These are phyloP conservation scores for Solanum virginianum DNA, from an alignment of 257 asterid species.

Conservation along the genomic window DNA sequence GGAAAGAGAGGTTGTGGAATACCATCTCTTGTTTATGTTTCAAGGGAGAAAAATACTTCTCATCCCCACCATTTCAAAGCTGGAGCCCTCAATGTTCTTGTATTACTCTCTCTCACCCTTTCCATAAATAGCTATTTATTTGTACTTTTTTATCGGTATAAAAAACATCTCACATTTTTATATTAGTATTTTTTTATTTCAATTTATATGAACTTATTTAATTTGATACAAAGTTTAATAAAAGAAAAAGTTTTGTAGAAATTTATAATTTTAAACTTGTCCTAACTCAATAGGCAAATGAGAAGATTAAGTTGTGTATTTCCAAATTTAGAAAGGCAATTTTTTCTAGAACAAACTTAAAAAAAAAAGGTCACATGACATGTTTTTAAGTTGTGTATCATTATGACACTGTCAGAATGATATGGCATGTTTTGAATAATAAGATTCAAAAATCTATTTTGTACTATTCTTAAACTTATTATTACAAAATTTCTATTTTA, in stretches of 20 bases:
- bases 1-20: slow-evolving; percentile 4
- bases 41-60: slow-evolving; percentile 51
- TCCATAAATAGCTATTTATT: neutral
- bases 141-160: no score
- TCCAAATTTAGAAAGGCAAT: neutral
- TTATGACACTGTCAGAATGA: neutral
- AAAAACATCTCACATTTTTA: neutral
- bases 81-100: slow-evolving; percentile 62
- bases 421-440: neutral
- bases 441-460: neutral
- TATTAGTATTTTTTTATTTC: neutral
- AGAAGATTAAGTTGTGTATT: neutral
- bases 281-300: neutral
- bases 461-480: neutral
- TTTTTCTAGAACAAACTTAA: neutral
- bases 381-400: no score
- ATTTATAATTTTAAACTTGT: neutral
- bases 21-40: slow-evolving; percentile 49
- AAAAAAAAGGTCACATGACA: neutral
- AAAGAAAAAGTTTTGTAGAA: no score
- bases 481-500: neutral
- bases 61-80: slow-evolving; percentile 75
- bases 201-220: neutral
- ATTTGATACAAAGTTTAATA: neutral
- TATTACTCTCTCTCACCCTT: neutral